Evolutionary conservation across 2,329 filamentous ascomycete genomes (phyloP).

Genomic region (Aspergillus flavus): DNA sequence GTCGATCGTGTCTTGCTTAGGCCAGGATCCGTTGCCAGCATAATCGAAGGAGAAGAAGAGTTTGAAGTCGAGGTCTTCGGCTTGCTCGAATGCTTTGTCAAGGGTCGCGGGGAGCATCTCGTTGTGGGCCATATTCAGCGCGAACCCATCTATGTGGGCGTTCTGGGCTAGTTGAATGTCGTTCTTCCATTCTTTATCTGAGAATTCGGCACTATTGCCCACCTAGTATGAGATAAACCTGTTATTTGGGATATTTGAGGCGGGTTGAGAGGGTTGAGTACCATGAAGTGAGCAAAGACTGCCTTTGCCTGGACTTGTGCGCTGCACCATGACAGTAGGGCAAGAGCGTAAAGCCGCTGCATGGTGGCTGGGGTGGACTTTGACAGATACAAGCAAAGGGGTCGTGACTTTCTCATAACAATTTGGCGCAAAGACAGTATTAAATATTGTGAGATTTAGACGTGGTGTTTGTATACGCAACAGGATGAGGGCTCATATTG

Average conservation of each 20-base stretch:
- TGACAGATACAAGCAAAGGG: neutral
- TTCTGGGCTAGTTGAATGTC: constrained; percentile 39
- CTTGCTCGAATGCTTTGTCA: constrained; percentile 26
- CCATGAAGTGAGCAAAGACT: constrained; percentile 35
- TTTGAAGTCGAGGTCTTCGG: constrained; percentile 29
- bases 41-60: constrained; percentile 45
- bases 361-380: neutral
- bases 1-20: constrained; percentile 23
- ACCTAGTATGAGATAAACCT: constrained; percentile 36
- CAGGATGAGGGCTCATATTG: neutral
- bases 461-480: neutral
- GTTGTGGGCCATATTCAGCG: constrained; percentile 38
- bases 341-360: neutral
- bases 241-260: neutral
- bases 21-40: constrained; percentile 34
- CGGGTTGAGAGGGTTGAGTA: constrained; percentile 2
- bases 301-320: constrained; percentile 18
- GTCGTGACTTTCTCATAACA: neutral
- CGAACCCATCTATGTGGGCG: constrained; percentile 44
- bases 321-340: neutral
- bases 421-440: neutral
- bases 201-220: constrained; percentile 18
- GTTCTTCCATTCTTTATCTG: constrained; percentile 24
- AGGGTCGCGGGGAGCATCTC: constrained; percentile 26
- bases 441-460: neutral